Conservation (phyloP, 306 rosid species). For the Urtica urens region DNA sequence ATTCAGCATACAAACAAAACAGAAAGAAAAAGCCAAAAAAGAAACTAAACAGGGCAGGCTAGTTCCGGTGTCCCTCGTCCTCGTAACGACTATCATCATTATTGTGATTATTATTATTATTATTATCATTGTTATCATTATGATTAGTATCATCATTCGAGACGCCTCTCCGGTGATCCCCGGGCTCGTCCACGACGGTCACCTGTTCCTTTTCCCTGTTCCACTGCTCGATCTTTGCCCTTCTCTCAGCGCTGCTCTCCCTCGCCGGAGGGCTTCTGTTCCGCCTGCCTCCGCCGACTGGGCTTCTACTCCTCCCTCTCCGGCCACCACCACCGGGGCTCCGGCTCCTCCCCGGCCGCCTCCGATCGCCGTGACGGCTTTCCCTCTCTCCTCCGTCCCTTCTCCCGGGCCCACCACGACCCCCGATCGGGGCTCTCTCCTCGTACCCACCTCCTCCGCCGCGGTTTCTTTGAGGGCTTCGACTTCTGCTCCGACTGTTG, state of each 20-base stretch:
- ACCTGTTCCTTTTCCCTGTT: conserved; percentile 71
- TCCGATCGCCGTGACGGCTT: conserved; percentile 50
- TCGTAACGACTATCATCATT: conserved; percentile 36
- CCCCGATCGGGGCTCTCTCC: conserved; percentile 53
- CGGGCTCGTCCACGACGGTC: no score
- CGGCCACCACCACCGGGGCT: conserved; percentile 91
- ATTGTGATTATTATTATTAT: conserved; percentile 24
- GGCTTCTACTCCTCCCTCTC: conserved; percentile 84
- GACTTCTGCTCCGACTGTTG: conserved; percentile 67
- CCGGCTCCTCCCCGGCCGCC: conserved; percentile 86
- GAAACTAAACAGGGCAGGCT: conserved; percentile 14
- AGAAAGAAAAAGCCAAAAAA: conserved; percentile 16
- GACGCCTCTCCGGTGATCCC: no score
- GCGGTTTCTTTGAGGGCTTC: conserved; percentile 73
- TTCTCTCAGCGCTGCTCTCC: conserved; percentile 87
- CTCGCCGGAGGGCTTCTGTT: conserved; percentile 61
- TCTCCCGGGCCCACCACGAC: conserved; percentile 61
- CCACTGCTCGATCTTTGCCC: conserved; percentile 97
- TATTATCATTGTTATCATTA: conserved; percentile 27
- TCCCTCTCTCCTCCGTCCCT: conserved; percentile 67
- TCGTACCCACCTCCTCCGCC: conserved; percentile 61
- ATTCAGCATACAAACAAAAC: no score
- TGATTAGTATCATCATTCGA: no score
- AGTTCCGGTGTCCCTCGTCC: conserved; percentile 33
- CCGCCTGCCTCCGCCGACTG: conserved; percentile 39